Base-by-base conservation (phyloP, 805 yeast species). In the Lachancea cidri region DNA sequence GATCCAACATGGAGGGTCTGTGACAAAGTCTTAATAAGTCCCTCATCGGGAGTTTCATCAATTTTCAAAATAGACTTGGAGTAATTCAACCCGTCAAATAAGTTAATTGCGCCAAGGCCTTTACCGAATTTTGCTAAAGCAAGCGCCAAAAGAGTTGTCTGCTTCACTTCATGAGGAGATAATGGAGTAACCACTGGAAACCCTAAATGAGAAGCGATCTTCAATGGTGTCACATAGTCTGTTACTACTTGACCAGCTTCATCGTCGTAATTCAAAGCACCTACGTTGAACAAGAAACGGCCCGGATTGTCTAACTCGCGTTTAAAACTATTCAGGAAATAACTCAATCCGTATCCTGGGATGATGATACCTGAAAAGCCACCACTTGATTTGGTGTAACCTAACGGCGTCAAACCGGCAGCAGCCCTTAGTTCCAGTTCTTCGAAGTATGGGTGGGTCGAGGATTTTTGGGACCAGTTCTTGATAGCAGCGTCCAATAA, bases 331-430 rank as follows among this genome's bases (percentile, higher is more conserved):
- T 86, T 80, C 41, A 75, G 77, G 79, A 89, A 81, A 55, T 73
- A 78, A 16, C 74, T 68, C 58, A 88, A 70, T 20, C 87, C 80
- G 47, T 77, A 76, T 22, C 86, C 76, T 32, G 89, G 81, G 35
- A 81, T 72, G 29, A 89, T 58, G 39, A 63, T 54, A 22, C 55
- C 59, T 46, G 81, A 70, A 2, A 57, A 47, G 29, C 69, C 67
- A 29, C 63, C 62, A 35, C 55, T 56, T 18, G 47, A 39, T 18
- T 52, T 46, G 19, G 55, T 44, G 65, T 81, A 89, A 29, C 96
- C 97, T 38, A 85, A 67, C 35, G 91, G 73, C 19, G 85, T 76
- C 47, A 79, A 73, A 35, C 91, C 86, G 24, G 96, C 93, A 53
- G 96, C 97, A 2, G 83, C 69, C 60, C 95, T 79, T 42, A 86